phyloP scores from a whole-genome alignment of 1,139 yeast genomes.

The Candida dubliniensis region DNA sequence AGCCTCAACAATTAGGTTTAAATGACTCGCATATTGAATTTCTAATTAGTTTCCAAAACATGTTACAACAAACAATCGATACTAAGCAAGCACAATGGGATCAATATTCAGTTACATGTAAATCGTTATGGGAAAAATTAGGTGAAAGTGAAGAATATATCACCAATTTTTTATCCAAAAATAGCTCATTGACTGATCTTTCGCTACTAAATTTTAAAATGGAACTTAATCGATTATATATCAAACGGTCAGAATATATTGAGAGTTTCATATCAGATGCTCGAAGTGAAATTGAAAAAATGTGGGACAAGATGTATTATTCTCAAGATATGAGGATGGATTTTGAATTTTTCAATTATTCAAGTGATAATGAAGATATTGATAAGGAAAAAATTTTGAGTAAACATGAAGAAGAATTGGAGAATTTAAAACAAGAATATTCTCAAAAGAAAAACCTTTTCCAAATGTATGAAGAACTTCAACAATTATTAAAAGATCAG shows the following conservation, averaged over 20 bases:
- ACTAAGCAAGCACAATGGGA: slow-evolving; percentile 37
- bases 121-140: slow-evolving; percentile 50
- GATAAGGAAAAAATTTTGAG: slow-evolving; percentile 55
- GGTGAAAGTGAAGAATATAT: slow-evolving; percentile 41
- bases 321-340: slow-evolving; percentile 43
- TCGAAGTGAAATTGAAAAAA: slow-evolving; percentile 53
- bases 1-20: slow-evolving; percentile 45
- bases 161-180: slow-evolving; percentile 35
- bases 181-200: slow-evolving; percentile 38
- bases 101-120: slow-evolving; percentile 36
- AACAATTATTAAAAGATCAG: slow-evolving; percentile 60
- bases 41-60: slow-evolving; percentile 27
- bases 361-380: slow-evolving; percentile 40
- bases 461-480: slow-evolving; percentile 52
- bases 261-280: slow-evolving; percentile 67
- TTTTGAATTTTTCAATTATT: slow-evolving; percentile 39
- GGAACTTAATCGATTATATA: slow-evolving; percentile 59
- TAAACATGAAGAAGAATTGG: slow-evolving; percentile 65
- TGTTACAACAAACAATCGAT: slow-evolving; percentile 30
- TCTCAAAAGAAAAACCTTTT: slow-evolving; percentile 58
- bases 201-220: slow-evolving; percentile 42
- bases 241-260: slow-evolving; percentile 61
- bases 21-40: slow-evolving; percentile 35
- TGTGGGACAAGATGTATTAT: slow-evolving; percentile 66
- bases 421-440: slow-evolving; percentile 48